Evolutionary conservation across 2,329 filamentous ascomycete species (phyloP).

Genomic region (Fusarium torreyae): DNA sequence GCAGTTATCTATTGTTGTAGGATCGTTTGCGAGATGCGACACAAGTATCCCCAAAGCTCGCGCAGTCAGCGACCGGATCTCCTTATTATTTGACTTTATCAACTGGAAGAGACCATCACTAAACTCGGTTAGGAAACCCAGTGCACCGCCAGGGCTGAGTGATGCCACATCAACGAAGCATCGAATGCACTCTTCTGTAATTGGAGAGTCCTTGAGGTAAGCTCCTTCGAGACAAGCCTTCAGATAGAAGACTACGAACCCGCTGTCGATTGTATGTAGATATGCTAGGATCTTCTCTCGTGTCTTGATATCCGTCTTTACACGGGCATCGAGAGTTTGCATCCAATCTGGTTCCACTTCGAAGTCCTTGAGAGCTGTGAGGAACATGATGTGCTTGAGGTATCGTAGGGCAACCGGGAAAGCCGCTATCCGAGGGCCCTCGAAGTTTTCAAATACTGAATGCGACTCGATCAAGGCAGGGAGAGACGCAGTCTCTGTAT

Average conservation of each 20-base stretch:
- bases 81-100: slow-evolving; percentile 79
- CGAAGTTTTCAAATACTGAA: slow-evolving; percentile 63
- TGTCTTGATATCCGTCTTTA: slow-evolving; percentile 78
- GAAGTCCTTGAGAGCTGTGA: slow-evolving; percentile 64
- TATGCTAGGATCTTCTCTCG: slow-evolving; percentile 72
- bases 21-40: slow-evolving; percentile 70
- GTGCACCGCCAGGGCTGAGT: slow-evolving; percentile 64
- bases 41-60: slow-evolving; percentile 82
- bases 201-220: slow-evolving; percentile 59
- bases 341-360: slow-evolving; percentile 87
- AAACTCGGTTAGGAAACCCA: slow-evolving; percentile 65
- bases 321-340: slow-evolving; percentile 79
- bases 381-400: slow-evolving; percentile 68
- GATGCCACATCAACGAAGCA: slow-evolving; percentile 69
- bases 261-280: slow-evolving; percentile 60
- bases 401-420: slow-evolving; percentile 81
- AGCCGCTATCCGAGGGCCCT: slow-evolving; percentile 64
- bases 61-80: slow-evolving; percentile 76
- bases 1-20: slow-evolving; percentile 49
- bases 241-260: slow-evolving; percentile 62
- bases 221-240: slow-evolving; percentile 72
- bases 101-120: slow-evolving; percentile 70
- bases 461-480: slow-evolving; percentile 28
- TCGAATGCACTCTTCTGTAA: slow-evolving; percentile 64
- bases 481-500: slow-evolving; percentile 56